Base-by-base conservation (phyloP, 192 early-diverging fungal species). In the Glomus cerebriforme region DNA sequence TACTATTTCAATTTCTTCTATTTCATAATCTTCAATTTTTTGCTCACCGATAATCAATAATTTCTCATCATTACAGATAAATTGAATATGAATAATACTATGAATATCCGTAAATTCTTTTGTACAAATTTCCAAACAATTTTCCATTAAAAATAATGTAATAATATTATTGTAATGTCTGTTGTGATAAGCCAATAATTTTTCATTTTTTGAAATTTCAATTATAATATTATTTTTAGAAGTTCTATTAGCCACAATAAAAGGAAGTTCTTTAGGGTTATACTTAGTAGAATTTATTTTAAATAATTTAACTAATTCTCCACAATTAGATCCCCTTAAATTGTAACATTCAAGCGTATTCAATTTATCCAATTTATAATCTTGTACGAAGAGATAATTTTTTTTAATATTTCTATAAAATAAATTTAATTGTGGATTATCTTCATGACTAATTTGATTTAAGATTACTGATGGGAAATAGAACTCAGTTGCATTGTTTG, bases 51-150 rank as follows among this genome's bases (percentile, higher is more conserved):
- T 19, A 29, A 73, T 58, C n/a, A 73, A 58, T 34, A 73, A 59
- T 34, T n/a, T 9, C 59, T 73, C 72, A 32, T 73, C 72, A n/a
- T 73, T 24, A 26, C 58, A 22, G 59, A 73, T 73, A 34, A 73
- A 73, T 32, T 73, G 47, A 19, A 73, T 58, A 13, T 29, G n/a
- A 7, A 34, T 49, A 19, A 73, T 59, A 58, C 24, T 31, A 8
- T 59, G 4, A 22, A 59, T 49, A 32, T 73, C 7, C 0, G 35
- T 17, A 49, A 73, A 59, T n/a, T 24, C 26, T 19, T 31, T 26
- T 19, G 45, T 73, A 24, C 5, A 7, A 59, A 49, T 32, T 26
- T 73, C 54, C 8, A 73, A 58, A 32, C n/a, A 32, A 73, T 59
- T 73, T 59, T 73, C 72, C 72, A 73, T 49, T 9, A 59, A 27